Percentiles rank a stretch among this genome's conserved stretches.
These are phyloP conservation scores for Geotrichum candidum DNA, from an alignment of 1,139 yeast species.

Conservation along the genomic window DNA sequence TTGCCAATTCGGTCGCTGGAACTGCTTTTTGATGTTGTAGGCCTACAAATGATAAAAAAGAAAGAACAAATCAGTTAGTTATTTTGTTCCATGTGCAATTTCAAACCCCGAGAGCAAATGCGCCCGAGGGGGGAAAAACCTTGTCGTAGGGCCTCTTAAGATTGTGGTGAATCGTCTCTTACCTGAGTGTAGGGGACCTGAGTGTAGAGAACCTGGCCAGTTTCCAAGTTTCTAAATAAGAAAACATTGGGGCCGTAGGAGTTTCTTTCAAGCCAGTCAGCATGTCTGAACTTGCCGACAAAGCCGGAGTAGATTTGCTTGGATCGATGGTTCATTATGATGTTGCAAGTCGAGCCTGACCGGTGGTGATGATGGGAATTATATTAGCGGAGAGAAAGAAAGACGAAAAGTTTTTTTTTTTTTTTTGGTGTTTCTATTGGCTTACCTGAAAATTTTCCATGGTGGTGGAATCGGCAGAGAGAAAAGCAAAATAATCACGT, in stretches of 20 bases:
- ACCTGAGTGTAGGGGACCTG: constrained; percentile 57
- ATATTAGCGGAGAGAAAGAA: not conserved
- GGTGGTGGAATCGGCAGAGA: not conserved
- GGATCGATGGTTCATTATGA: constrained; percentile 12
- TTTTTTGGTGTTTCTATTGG: not conserved
- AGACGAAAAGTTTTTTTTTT: not conserved
- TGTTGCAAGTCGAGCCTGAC: not conserved
- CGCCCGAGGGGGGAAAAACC: no score
- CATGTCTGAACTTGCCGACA: constrained; percentile 28
- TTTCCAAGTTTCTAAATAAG: constrained; percentile 74
- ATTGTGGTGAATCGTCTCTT: not conserved
- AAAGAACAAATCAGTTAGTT: not conserved
- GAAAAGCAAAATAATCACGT: not conserved
- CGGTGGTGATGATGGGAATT: not conserved
- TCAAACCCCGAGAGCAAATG: no score
- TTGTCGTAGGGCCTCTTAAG: not conserved
- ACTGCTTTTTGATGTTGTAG: constrained; percentile 61
- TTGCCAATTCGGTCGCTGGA: constrained; percentile 80
- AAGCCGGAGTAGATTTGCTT: constrained; percentile 13
- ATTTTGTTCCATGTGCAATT: no score
- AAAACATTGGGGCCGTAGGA: constrained; percentile 77
- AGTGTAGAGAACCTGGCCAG: constrained; percentile 85
- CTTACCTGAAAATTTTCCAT: not conserved
- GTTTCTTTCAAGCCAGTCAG: constrained; percentile 46
- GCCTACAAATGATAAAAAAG: constrained; percentile 28